Base-by-base conservation (phyloP, 495 filamentous ascomycete species). In the Talaromyces ruber region DNA sequence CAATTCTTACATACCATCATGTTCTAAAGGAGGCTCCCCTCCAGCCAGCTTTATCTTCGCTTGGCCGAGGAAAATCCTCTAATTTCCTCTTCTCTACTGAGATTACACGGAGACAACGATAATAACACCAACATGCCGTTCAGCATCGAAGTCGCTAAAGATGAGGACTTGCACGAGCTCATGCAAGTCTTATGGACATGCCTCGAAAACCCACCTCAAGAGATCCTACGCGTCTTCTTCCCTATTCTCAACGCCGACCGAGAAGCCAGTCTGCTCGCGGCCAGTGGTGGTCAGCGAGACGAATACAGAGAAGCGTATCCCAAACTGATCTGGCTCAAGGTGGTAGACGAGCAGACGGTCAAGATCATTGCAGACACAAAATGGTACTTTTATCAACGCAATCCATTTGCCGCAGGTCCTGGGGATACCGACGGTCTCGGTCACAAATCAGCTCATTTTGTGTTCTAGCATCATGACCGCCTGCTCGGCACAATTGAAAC, bases 401-500 rank as follows among this genome's bases (percentile, higher is more conserved):
- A 68, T 51, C 67, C 64, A 11, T 69, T 72, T 18, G 39, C 6
- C 12, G 24, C 54, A 1, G 12, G 32, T n/a, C 54, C 54, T 5
- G 54, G 54, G 11, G 58, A 37, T 37, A 14, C 8, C 11, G 4
- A 37, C 43, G 0, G 64, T 70, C 21, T 63, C 67, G 6, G 59
- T 77, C 22, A 68, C 67, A 6, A 75, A 71, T 16, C 74, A 75
- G 34, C 67, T 75, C 32, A 66, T 70, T n/a, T 69, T 76, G 24
- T 67, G 67, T 4, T 62, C 76, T 2, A 75, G 75, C 50, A 72
- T 80, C 3, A 64, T 76, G n/a, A 78, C 77, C 5, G 70, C 77
- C 1, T 81, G 77, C 61, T 68, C 74, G 0, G 77, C 79, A 0
- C 79, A 80, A 45, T 72, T 81, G 26, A 77, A 76, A 25, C 78